Evolutionary conservation across 2,329 filamentous ascomycete genomes (phyloP).

Genomic region (Onygenales sp.): DNA sequence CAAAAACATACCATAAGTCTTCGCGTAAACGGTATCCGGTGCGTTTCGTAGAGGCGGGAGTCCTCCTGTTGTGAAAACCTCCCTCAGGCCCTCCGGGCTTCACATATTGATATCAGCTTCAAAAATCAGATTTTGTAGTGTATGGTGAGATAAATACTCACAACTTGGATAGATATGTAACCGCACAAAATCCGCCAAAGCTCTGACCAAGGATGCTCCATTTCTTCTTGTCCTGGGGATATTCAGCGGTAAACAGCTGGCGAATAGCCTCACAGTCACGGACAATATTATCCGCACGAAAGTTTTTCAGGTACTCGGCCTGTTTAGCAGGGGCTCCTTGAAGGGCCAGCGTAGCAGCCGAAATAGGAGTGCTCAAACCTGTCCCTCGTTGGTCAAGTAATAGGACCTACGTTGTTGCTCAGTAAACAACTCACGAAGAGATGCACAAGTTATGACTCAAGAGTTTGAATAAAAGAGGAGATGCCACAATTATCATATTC

Average conservation of each 20-base stretch:
- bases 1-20: slow-evolving; percentile 47
- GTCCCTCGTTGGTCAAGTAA: slow-evolving; percentile 88
- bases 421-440: not conserved
- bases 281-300: slow-evolving; percentile 85
- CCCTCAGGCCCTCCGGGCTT: slow-evolving; percentile 63
- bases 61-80: slow-evolving; percentile 78
- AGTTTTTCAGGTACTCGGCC: slow-evolving; percentile 70
- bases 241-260: slow-evolving; percentile 60
- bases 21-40: slow-evolving; percentile 65
- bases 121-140: not conserved
- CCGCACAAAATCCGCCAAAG: slow-evolving; percentile 78
- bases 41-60: slow-evolving; percentile 64
- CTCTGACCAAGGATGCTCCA: slow-evolving; percentile 88
- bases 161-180: slow-evolving; percentile 75
- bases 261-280: slow-evolving; percentile 81
- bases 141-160: slow-evolving; percentile 21
- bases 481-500: not conserved
- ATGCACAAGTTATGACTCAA: not conserved
- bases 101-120: slow-evolving; percentile 1
- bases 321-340: slow-evolving; percentile 58
- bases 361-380: slow-evolving; percentile 72
- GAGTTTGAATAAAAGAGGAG: not conserved
- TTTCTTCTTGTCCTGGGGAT: slow-evolving; percentile 58
- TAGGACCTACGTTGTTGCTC: slow-evolving; percentile 40
- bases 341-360: slow-evolving; percentile 58